Conservation (phyloP, 495 filamentous ascomycete genomes). For the Hypoxylon fuscum region DNA sequence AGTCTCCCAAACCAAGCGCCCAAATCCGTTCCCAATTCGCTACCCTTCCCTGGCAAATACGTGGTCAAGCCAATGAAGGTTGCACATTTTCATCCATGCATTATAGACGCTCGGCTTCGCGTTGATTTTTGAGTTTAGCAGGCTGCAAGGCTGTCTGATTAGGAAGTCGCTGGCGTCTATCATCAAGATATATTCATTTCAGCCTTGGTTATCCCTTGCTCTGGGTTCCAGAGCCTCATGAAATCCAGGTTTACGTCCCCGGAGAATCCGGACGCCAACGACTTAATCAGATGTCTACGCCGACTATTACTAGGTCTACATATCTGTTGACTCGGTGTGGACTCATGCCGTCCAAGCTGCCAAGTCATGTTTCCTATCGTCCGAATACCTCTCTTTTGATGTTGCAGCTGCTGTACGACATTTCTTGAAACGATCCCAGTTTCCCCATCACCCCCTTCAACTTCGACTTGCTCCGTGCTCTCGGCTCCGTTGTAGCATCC, state of each 20-base stretch:
- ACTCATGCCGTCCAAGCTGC: too few relatives aligned
- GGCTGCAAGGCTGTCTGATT: constrained; percentile 30
- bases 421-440: constrained; percentile 29
- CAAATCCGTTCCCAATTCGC: constrained; percentile 18
- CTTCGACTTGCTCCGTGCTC: constrained; percentile 18
- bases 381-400: constrained; percentile 14
- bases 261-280: too few relatives aligned
- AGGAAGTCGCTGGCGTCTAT: constrained; percentile 19
- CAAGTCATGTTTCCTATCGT: constrained; percentile 1
- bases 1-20: constrained; percentile 3
- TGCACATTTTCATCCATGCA: constrained; percentile 5
- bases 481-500: constrained; percentile 31
- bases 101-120: constrained; percentile 21
- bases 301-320: too few relatives aligned
- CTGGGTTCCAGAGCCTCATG: constrained; percentile 14
- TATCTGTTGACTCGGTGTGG: too few relatives aligned
- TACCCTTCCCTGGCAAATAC: constrained; percentile 19
- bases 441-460: constrained; percentile 12
- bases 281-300: too few relatives aligned
- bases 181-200: neutral
- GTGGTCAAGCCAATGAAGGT: constrained; percentile 24
- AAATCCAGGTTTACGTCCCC: constrained; percentile 1
- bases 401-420: constrained; percentile 21
- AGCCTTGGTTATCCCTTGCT: constrained; percentile 16
- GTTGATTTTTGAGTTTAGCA: constrained; percentile 13